A percentile compares a stretch with the other conserved stretches of the same genome.
phyloP scores from a whole-genome alignment of 148 eudicot genomes.

The Mesembryanthemum crystallinum region DNA sequence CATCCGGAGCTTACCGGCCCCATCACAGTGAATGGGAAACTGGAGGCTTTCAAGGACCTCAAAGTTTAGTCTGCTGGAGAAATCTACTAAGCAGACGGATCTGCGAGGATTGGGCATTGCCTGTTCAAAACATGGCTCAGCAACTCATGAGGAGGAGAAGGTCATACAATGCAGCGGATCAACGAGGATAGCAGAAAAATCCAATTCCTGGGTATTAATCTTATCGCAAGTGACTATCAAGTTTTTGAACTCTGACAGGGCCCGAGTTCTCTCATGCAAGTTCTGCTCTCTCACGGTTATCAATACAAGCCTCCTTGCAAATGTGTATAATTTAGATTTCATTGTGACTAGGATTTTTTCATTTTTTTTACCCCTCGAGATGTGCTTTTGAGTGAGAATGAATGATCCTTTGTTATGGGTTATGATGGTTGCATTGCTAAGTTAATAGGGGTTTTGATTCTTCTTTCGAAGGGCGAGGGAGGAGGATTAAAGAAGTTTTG shows the following conservation, averaged over 20 bases:
- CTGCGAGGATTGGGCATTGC: constrained; percentile 10
- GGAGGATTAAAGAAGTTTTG: constrained; percentile 24
- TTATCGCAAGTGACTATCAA: not conserved
- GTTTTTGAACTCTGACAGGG: constrained; percentile 10
- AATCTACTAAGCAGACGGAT: constrained; percentile 15
- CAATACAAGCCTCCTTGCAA: constrained; percentile 25
- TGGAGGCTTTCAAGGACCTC: constrained; percentile 59
- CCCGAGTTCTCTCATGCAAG: constrained; percentile 6
- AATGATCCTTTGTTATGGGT: constrained; percentile 19
- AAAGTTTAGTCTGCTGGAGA: constrained; percentile 31
- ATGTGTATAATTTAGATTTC: constrained; percentile 39
- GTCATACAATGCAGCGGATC: constrained; percentile 4
- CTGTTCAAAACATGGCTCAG: constrained; percentile 11
- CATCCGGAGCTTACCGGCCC: constrained; percentile 25
- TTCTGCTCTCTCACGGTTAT: constrained; percentile 23
- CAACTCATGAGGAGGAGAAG: not conserved
- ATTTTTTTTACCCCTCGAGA: constrained; percentile 16
- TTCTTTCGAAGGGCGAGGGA: constrained; percentile 21
- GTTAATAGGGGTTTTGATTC: constrained; percentile 20
- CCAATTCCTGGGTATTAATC: not conserved
- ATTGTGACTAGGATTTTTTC: constrained; percentile 24
- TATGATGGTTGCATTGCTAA: constrained; percentile 13
- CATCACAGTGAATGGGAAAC: constrained; percentile 51
- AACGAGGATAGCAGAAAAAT: not conserved
- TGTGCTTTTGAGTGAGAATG: constrained; percentile 16